phyloP scores from a whole-genome alignment of 768 basidiomycete genomes.

The Suillus weaverae region DNA sequence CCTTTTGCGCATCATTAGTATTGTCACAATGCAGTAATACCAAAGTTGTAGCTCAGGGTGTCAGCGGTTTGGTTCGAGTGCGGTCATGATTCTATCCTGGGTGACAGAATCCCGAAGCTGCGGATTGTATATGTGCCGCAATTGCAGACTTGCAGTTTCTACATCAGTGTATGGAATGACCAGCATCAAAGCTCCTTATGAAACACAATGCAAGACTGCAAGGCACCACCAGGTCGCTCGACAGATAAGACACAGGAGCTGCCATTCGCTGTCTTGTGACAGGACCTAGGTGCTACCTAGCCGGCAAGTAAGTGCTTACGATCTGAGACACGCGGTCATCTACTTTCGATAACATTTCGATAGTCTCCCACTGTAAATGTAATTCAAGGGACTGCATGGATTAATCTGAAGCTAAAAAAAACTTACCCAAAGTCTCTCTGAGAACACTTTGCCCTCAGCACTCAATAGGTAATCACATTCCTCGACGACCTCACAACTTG shows the following conservation, averaged over 20 bases:
- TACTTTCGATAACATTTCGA: slow-evolving; percentile 18
- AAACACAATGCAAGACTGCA: background rate
- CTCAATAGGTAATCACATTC: slow-evolving; percentile 32
- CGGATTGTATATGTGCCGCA: background rate
- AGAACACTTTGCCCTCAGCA: slow-evolving; percentile 27
- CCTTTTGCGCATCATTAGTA: background rate
- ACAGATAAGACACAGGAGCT: background rate
- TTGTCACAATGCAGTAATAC: background rate
- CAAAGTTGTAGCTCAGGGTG: background rate
- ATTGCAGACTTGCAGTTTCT: background rate
- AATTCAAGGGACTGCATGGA: background rate
- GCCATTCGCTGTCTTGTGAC: background rate
- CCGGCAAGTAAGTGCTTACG: background rate
- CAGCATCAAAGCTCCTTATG: background rate
- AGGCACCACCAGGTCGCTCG: background rate
- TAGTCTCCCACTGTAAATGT: slow-evolving; percentile 23
- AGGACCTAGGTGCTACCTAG: background rate
- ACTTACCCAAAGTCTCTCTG: slow-evolving; percentile 36
- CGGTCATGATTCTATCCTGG: background rate
- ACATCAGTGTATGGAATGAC: too few species aligned
- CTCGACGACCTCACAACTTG: slow-evolving; percentile 23
- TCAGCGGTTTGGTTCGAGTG: background rate
- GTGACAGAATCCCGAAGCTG: background rate
- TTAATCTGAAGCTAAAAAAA: background rate
- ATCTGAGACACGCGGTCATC: slow-evolving; percentile 25